Evolutionary conservation across 2,329 filamentous ascomycete species (phyloP), one percentile per base, ranked within the genome.

Genomic region (Colletotrichum cuscutae): DNA sequence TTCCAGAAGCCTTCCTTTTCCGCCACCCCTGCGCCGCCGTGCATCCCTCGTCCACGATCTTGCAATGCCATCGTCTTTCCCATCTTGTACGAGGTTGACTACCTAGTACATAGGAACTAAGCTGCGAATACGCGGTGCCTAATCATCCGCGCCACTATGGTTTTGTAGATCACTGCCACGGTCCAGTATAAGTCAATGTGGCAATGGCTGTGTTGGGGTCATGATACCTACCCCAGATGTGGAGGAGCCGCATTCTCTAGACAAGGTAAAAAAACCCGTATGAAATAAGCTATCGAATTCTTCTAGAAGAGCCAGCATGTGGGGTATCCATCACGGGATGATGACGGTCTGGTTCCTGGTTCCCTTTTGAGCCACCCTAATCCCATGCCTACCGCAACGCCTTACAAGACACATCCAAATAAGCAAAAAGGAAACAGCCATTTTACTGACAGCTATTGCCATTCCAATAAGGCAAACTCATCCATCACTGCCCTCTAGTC

Each of bases 1-100:
- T 72, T 72, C 71, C 54, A 65, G 71, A 70, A 72, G 54, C 60
- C 54, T 72, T 72, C 60, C 71, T 46, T 19, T 70, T 65, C 49
- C 66, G 71, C 71, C 71, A 72, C 69, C 58, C 64, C 69, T 71
- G 64, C 37, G 22, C 64, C 64, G 30, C 28, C 5, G 28, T 35
- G 32, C 57, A 49, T 58, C n/a, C 22, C 12, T n/a, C 22, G 13
- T 19, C 49, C 42, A 2, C 8, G 19, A 58, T 58, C 28, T 37
- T 49, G 52, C 49, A 15, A 57, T 53, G 13, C 35, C 24, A 61
- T 57, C 57, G 57, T 62, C 63, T 57, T 49, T 37, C 54, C 4
- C 8, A 58, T 35, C 28, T 58, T 11, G 11, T 35, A 8, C 19
- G n/a, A 35, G 46, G 32, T 32, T 56, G 32, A n/a, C 57, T 9